Evolutionary conservation across 441 rosid genomes (phyloP).

Genomic region (Adansonia rubrostipa): DNA sequence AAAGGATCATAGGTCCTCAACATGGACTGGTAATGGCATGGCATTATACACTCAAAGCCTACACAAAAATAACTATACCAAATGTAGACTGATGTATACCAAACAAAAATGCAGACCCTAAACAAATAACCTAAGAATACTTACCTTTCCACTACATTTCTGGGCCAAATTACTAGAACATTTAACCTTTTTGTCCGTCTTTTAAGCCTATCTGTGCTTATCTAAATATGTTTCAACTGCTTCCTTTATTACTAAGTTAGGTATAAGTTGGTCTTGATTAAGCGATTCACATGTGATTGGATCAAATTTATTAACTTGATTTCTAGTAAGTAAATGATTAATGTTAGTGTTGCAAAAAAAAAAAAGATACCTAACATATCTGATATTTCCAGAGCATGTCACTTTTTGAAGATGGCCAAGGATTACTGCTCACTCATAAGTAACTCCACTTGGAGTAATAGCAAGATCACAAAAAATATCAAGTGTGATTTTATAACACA

Average conservation of each 20-base stretch:
- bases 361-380: background rate
- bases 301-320: conserved; percentile 83
- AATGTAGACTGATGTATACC: conserved; percentile 16
- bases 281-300: conserved; percentile 76
- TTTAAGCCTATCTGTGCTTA: conserved; percentile 84
- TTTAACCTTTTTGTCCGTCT: conserved; percentile 28
- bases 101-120: background rate
- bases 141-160: background rate
- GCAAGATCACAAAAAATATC: conserved; percentile 90
- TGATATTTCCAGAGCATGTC: background rate
- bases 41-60: conserved; percentile 13
- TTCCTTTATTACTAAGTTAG: conserved; percentile 84
- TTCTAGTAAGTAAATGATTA: conserved; percentile 6
- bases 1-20: conserved; percentile 13
- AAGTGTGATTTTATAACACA: conserved; percentile 90
- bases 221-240: conserved; percentile 80
- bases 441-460: conserved; percentile 84
- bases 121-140: background rate
- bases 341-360: background rate
- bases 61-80: conserved; percentile 2
- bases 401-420: conserved; percentile 88
- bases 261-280: conserved; percentile 53
- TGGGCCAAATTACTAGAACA: background rate
- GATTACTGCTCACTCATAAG: conserved; percentile 88
- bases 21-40: conserved; percentile 12